Base-by-base conservation (phyloP, 2,329 filamentous ascomycete genomes). In the Incumbomyces delicatus region DNA sequence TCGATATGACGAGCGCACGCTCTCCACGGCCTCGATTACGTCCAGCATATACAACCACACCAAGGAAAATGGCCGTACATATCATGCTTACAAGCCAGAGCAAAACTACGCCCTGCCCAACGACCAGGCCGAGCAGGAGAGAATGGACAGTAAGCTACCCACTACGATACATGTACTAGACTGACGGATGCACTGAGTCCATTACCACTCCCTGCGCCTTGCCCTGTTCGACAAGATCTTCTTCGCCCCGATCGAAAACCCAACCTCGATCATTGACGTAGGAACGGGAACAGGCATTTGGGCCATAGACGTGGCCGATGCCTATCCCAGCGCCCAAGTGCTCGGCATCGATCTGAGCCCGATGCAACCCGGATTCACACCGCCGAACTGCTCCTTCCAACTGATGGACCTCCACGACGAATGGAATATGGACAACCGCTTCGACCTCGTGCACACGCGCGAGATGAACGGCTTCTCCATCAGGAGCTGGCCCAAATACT, bases 391-490 rank as follows among this genome's bases (percentile, higher is more conserved):
- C 18, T 65, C 65, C 20, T 78, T 77, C 52, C 62, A 76, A 56
- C 66, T 80, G 6, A 76, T 78, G 47, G 76, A 80, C 50, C 66
- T 74, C 14, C 76, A 80, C 58, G 70, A 69, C 46, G 66, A 68
- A 2, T 80, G 76, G 76, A 58, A 77, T 4, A 70, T 77, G 50
- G 16, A 35, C 13, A 70, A 76, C 49, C 67, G 73, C 44, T 81
- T 79, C 46, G 77, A 81, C 57, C 78, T 77, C 48, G 70, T 81
- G 12, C 60, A 63, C 35, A 38, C 42, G 16, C 47, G 50, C 17
- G 33, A 33, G 27, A 39, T 52, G 40, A 47, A 50, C 36, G 46
- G 44, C 18, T 35, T 33, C 12, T 36, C 39, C 12, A 14, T 52
- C 17, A 47, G 33, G 30, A 35, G 47, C 27, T 52, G 44, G 48